A percentile compares a stretch with the other conserved stretches of the same genome.
These are phyloP conservation scores for Austroboletus niveus DNA, from an alignment of 1,284 basidiomycete species.

Conservation along the genomic window DNA sequence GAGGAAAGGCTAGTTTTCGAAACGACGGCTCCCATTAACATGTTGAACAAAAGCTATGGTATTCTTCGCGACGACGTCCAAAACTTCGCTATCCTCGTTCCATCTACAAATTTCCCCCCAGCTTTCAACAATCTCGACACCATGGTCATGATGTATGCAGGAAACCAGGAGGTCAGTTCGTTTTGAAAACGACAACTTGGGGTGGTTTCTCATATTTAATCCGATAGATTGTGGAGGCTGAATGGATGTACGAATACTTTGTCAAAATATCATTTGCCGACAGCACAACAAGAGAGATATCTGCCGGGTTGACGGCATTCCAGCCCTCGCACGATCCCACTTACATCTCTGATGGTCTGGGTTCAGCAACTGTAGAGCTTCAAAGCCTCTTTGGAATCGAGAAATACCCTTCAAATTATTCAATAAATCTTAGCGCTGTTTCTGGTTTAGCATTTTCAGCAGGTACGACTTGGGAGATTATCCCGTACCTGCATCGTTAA, in stretches of 20 bases:
- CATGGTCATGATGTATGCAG: too few relatives aligned
- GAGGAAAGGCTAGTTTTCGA: constrained; percentile 17
- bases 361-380: too few relatives aligned
- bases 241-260: not conserved
- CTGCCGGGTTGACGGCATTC: not conserved
- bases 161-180: too few relatives aligned
- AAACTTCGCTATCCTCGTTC: not conserved
- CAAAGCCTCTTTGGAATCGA: too few relatives aligned
- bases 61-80: constrained; percentile 1
- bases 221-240: not conserved
- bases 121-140: too few relatives aligned
- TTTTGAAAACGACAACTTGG: too few relatives aligned
- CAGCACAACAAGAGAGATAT: not conserved
- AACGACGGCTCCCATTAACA: not conserved
- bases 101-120: too few relatives aligned
- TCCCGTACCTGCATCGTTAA: too few relatives aligned
- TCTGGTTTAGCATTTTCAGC: not conserved
- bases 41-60: not conserved
- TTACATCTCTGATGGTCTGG: not conserved
- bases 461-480: not conserved
- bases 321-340: not conserved
- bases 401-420: constrained; percentile 2
- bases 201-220: too few relatives aligned
- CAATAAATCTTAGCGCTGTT: not conserved
- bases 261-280: not conserved